Conservation (phyloP, 306 rosid species). For the Lagenaria siceraria region DNA sequence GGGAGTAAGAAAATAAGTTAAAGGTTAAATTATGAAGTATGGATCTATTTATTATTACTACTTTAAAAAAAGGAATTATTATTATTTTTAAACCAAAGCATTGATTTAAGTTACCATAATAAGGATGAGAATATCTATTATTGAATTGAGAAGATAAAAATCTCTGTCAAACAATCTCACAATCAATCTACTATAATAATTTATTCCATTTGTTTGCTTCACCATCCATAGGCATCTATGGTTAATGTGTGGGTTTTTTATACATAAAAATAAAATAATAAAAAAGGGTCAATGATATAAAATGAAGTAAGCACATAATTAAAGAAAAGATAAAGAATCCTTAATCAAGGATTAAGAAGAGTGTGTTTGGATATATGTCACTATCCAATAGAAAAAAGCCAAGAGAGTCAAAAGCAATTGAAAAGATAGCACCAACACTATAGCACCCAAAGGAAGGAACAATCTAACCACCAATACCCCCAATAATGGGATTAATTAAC, state of each 20-base stretch:
- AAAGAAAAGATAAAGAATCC: neutral
- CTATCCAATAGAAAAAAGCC: neutral
- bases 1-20: too few relatives aligned
- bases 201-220: neutral
- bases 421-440: constrained; percentile 1
- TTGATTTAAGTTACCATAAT: too few relatives aligned
- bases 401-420: neutral
- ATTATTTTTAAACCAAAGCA: too few relatives aligned
- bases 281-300: neutral
- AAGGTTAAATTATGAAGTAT: too few relatives aligned
- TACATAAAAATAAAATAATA: neutral
- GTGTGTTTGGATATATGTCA: neutral
- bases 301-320: neutral
- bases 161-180: neutral
- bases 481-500: neutral
- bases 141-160: neutral
- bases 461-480: neutral
- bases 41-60: too few relatives aligned
- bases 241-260: neutral
- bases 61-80: too few relatives aligned
- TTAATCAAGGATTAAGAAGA: neutral
- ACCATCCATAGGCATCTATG: neutral
- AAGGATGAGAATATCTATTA: neutral
- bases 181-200: neutral
- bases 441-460: neutral